Conservation (phyloP, 176 grass and related monocot species). For the Areca catechu region DNA sequence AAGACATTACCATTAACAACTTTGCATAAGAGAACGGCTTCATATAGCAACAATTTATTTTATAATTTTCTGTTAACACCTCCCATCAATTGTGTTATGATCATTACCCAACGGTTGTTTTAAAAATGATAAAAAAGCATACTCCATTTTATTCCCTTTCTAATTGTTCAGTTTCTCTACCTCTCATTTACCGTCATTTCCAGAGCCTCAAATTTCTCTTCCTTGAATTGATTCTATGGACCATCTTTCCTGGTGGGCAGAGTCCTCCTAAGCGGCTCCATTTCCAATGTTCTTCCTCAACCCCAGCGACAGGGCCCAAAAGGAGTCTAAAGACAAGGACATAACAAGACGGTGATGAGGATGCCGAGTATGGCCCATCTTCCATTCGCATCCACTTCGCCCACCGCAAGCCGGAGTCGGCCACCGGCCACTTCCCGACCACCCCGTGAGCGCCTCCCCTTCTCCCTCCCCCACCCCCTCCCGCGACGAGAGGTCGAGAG, state of each 20-base stretch:
- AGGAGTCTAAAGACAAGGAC: not conserved
- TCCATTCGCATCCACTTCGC: conserved; percentile 37
- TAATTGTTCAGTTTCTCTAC: no score
- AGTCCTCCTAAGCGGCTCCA: conserved; percentile 77
- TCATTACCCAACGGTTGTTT: no score
- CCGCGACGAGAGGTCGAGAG: conserved; percentile 80
- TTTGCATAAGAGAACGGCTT: no score
- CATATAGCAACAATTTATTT: no score
- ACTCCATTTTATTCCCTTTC: no score
- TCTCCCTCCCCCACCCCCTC: not conserved
- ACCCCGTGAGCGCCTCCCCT: not conserved
- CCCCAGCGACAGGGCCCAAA: conserved; percentile 24
- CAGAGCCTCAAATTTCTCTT: no score
- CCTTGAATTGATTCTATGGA: conserved; percentile 33
- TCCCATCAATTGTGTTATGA: no score
- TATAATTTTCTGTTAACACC: no score
- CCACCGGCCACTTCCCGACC: conserved; percentile 71
- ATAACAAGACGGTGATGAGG: not conserved
- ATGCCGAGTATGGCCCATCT: not conserved
- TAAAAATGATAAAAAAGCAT: no score
- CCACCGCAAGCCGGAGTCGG: conserved; percentile 59
- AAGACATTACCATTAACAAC: no score
- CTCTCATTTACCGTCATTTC: no score
- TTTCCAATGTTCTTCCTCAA: conserved; percentile 71
- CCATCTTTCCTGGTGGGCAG: conserved; percentile 90